Percentiles rank a stretch among this genome's conserved stretches.
Evolutionary conservation across 345 rosid genomes (phyloP).

Genomic region (Hevea brasiliensis): DNA sequence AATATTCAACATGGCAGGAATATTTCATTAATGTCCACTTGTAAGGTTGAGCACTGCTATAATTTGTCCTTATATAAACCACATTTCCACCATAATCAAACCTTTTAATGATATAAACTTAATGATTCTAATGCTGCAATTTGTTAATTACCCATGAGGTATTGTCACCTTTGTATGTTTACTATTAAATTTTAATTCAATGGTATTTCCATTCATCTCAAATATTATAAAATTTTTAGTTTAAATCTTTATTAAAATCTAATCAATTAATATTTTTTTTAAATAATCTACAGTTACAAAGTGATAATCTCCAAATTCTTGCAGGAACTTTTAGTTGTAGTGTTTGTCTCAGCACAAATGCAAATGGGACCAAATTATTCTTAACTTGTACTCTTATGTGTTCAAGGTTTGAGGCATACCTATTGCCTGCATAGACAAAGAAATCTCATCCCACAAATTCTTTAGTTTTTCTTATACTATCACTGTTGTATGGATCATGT

Average conservation of each 20-base stretch:
- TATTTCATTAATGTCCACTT: background rate
- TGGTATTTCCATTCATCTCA: too few species aligned
- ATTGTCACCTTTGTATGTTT: too few species aligned
- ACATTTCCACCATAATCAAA: too few species aligned
- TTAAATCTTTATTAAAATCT: too few species aligned
- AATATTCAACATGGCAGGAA: background rate
- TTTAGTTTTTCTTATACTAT: background rate
- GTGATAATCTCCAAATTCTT: background rate
- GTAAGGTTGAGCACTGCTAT: background rate
- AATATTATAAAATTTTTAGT: too few species aligned
- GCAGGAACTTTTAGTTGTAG: conserved; percentile 36
- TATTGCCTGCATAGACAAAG: conserved; percentile 70
- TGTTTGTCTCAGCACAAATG: conserved; percentile 44
- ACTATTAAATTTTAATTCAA: too few species aligned
- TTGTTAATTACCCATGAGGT: too few species aligned
- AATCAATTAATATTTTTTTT: too few species aligned
- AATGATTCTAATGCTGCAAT: too few species aligned
- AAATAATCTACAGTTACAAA: too few species aligned
- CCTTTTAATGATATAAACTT: too few species aligned
- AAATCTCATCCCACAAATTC: conserved; percentile 50
- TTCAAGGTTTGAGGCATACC: conserved; percentile 51
- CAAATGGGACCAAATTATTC: conserved; percentile 43
- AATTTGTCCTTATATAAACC: too few species aligned
- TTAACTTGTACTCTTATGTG: conserved; percentile 69
- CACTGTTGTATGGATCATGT: background rate